These are phyloP conservation scores for Rosa lucieae DNA, from an alignment of 306 rosid genomes.

Conservation along the genomic window DNA sequence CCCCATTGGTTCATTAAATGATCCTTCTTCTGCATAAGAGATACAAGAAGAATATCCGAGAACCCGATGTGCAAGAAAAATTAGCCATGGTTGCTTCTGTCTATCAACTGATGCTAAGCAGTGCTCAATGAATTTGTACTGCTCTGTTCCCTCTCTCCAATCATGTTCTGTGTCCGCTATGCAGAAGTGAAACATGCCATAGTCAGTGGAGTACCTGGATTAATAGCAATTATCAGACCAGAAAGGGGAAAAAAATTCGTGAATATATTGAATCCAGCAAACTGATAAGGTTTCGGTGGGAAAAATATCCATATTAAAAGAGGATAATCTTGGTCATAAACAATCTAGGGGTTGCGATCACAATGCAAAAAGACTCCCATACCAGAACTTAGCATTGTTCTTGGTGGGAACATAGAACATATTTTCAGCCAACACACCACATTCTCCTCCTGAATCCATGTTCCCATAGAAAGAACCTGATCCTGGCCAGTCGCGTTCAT, in stretches of 20 bases:
- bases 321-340: not conserved
- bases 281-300: no score
- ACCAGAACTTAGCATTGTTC: conserved; percentile 86
- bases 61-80: conserved; percentile 89
- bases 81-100: conserved; percentile 86
- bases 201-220: conserved; percentile 76
- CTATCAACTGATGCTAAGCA: conserved; percentile 83
- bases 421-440: conserved; percentile 79
- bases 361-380: not conserved
- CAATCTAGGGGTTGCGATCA: not conserved
- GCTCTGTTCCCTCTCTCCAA: conserved; percentile 89
- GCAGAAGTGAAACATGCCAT: conserved; percentile 93
- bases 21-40: conserved; percentile 65
- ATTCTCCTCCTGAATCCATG: conserved; percentile 92
- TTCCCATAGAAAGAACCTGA: conserved; percentile 69
- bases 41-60: conserved; percentile 73
- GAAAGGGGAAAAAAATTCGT: not conserved
- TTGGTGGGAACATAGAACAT: conserved; percentile 92
- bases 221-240: not conserved
- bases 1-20: conserved; percentile 91
- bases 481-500: conserved; percentile 94
- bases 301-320: no score
- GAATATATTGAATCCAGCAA: not conserved
- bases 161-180: conserved; percentile 86
- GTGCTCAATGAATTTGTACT: conserved; percentile 72